phyloP scores from a whole-genome alignment of 257 asterid species.

The Parsonsia alboflavescens region DNA sequence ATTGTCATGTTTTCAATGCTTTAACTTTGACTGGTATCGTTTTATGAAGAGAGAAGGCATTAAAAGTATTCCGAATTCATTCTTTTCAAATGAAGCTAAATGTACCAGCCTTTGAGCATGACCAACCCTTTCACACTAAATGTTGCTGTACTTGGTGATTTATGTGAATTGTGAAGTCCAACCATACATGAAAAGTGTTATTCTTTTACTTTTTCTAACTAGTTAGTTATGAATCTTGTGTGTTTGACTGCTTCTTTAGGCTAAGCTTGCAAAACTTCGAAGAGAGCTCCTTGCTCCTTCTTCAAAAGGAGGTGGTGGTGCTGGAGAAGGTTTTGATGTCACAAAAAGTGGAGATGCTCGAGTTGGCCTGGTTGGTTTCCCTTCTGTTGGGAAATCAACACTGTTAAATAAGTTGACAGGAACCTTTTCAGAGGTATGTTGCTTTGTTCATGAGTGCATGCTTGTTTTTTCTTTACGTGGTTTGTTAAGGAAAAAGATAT shows the following conservation, averaged over 20 bases:
- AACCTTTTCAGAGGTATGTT: slow-evolving; percentile 88
- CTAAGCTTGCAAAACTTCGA: slow-evolving; percentile 95
- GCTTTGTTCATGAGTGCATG: slow-evolving; percentile 8
- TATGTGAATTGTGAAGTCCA: background rate
- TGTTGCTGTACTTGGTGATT: background rate
- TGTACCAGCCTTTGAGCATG: background rate
- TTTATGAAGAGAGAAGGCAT: background rate
- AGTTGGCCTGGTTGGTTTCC: slow-evolving; percentile 96
- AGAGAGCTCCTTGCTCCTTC: slow-evolving; percentile 88
- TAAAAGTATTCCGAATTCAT: background rate
- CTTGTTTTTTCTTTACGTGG: slow-evolving; percentile 8
- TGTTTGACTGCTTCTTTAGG: slow-evolving; percentile 36
- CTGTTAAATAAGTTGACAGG: slow-evolving; percentile 92
- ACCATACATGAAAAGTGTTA: background rate
- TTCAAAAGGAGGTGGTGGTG: slow-evolving; percentile 96
- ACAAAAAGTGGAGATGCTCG: slow-evolving; percentile 98
- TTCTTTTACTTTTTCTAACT: background rate
- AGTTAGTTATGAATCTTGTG: background rate
- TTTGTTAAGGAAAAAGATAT: background rate
- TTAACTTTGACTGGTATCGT: background rate
- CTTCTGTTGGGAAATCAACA: slow-evolving; percentile 97
- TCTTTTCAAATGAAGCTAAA: background rate
- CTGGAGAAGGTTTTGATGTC: slow-evolving; percentile 99
- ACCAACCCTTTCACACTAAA: background rate
- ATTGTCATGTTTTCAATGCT: background rate